A percentile compares a stretch with the other conserved stretches of the same genome.
Conservation (phyloP, 108 stramenopile species). For the Discostella pseudostelligera region DNA sequence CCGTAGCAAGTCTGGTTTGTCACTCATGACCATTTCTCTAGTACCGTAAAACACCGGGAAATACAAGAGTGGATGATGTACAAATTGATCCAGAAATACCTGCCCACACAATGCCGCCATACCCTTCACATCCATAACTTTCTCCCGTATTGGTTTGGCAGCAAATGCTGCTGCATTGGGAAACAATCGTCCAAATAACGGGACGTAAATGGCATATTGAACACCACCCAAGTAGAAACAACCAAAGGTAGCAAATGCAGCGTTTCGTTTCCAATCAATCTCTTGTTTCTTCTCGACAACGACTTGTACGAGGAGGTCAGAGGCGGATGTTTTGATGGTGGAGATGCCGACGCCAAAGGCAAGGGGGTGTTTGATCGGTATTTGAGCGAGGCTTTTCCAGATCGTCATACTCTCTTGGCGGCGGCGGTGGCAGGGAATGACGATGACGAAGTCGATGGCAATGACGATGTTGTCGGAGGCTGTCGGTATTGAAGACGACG, state of each 20-base stretch:
- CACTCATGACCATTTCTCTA: conserved; percentile 78
- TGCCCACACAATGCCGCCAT: conserved; percentile 43
- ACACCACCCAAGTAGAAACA: conserved; percentile 87
- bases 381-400: conserved; percentile 30
- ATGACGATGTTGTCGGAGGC: too few relatives aligned
- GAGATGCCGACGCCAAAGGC: conserved; percentile 84
- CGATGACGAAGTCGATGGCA: too few relatives aligned
- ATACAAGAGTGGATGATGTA: conserved; percentile 89
- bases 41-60: conserved; percentile 91
- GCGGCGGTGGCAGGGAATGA: too few relatives aligned
- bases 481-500: too few relatives aligned
- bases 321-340: conserved; percentile 76
- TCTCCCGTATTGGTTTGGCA: conserved; percentile 62
- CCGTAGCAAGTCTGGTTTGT: conserved; percentile 59
- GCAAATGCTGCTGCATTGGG: conserved; percentile 77
- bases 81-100: conserved; percentile 69
- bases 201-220: conserved; percentile 84
- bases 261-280: conserved; percentile 89
- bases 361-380: conserved; percentile 73
- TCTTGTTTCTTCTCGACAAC: conserved; percentile 73
- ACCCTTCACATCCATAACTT: conserved; percentile 69
- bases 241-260: conserved; percentile 86
- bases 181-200: conserved; percentile 76
- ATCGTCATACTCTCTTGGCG: background rate
- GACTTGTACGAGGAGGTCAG: conserved; percentile 82